Percentiles rank a stretch among this genome's conserved stretches.
These are phyloP conservation scores for Ophiostoma ulmi DNA, from an alignment of 2,329 filamentous ascomycete species.

Conservation along the genomic window DNA sequence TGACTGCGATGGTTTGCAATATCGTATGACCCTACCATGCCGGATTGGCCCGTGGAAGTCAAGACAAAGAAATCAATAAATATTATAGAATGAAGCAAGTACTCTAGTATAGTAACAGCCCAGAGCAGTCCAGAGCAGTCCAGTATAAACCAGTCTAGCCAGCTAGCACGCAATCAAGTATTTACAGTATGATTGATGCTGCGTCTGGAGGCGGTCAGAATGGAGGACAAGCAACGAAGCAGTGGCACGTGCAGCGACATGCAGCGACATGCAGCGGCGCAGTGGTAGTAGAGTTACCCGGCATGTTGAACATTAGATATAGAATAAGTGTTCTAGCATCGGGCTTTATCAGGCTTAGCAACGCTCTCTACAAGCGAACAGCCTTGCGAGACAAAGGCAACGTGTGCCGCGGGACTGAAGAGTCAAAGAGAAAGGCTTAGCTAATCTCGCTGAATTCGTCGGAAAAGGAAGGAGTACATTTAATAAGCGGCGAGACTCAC, in stretches of 20 bases:
- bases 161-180: background rate
- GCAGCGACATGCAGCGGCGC: background rate
- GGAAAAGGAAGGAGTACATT: background rate
- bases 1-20: too few relatives aligned
- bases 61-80: too few relatives aligned
- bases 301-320: background rate
- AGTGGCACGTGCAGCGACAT: too few relatives aligned
- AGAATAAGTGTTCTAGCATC: background rate
- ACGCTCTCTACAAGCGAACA: background rate
- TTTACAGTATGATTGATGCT: slow-evolving; percentile 2
- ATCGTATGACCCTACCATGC: too few relatives aligned
- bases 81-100: too few relatives aligned
- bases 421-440: background rate
- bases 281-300: background rate
- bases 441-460: background rate
- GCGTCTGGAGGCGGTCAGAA: slow-evolving; percentile 2
- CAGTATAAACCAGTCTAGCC: too few relatives aligned
- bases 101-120: too few relatives aligned
- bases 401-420: background rate
- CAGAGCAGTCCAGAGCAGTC: background rate
- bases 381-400: background rate
- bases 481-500: background rate
- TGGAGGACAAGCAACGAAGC: background rate
- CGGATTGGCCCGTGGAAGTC: too few relatives aligned
- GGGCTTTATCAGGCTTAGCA: background rate